These are phyloP conservation scores for Metroxylon sagu DNA, from an alignment of 176 grass and related monocot species.

Conservation along the genomic window DNA sequence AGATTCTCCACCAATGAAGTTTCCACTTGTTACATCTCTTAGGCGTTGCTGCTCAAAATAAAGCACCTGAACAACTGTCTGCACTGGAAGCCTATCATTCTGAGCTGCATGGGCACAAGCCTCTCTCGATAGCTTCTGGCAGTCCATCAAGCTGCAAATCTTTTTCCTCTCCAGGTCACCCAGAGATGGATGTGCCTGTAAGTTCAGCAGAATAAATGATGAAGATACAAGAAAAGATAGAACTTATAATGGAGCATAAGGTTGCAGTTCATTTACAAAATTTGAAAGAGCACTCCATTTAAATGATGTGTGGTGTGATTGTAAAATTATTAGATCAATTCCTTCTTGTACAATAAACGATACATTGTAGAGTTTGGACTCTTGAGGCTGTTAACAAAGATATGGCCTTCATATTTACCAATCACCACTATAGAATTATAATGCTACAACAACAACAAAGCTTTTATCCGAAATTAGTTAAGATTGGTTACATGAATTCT, in stretches of 20 bases:
- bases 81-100: conserved; percentile 75
- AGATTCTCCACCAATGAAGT: conserved; percentile 35
- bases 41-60: conserved; percentile 86
- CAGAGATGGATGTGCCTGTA: conserved; percentile 55
- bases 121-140: conserved; percentile 74
- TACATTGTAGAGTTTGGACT: no score
- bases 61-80: conserved; percentile 82
- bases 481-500: no score
- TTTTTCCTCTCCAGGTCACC: conserved; percentile 64
- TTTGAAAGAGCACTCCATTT: no score
- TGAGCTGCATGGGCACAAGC: conserved; percentile 92
- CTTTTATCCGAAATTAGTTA: no score
- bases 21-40: conserved; percentile 23
- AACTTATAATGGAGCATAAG: not conserved
- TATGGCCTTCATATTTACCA: no score
- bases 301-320: no score
- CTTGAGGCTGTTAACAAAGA: no score
- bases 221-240: not conserved
- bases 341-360: no score
- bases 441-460: no score
- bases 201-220: not conserved
- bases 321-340: no score
- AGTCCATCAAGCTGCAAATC: conserved; percentile 67
- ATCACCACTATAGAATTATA: no score
- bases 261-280: no score